These are phyloP conservation scores for Hondaea fermentalgiana DNA, from an alignment of 108 stramenopile species.

Conservation along the genomic window DNA sequence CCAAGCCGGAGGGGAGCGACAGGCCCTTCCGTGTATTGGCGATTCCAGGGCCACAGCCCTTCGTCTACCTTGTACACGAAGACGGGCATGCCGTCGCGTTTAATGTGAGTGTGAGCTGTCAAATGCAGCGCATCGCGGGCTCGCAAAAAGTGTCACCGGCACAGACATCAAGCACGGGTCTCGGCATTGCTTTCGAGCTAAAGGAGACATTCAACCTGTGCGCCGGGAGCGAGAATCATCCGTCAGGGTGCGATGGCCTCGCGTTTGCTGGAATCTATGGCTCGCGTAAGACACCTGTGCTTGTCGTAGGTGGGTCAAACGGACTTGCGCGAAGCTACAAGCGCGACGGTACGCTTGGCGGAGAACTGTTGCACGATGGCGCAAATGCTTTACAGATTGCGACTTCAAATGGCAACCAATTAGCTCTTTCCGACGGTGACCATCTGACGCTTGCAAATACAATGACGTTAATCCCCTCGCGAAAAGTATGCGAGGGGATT, in stretches of 20 bases:
- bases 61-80: not conserved
- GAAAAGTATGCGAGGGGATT: not conserved
- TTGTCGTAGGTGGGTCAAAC: not conserved
- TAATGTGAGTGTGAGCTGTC: not conserved
- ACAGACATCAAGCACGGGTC: not conserved
- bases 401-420: not conserved
- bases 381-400: not conserved
- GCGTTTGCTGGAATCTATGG: not conserved
- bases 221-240: not conserved
- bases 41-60: not conserved
- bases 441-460: not conserved
- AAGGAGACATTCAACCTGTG: not conserved
- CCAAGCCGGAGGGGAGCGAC: not conserved
- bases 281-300: not conserved
- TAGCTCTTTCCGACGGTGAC: not conserved
- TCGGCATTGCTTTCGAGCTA: not conserved
- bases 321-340: not conserved
- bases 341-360: not conserved
- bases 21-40: not conserved
- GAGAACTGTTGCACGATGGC: not conserved
- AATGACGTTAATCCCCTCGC: not conserved
- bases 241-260: not conserved
- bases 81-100: not conserved
- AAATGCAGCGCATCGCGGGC: not conserved
- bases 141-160: not conserved